Percentiles rank a stretch among this genome's conserved stretches.
Conservation (phyloP, 1,139 yeast genomes). For the Kodamaea plutei region DNA sequence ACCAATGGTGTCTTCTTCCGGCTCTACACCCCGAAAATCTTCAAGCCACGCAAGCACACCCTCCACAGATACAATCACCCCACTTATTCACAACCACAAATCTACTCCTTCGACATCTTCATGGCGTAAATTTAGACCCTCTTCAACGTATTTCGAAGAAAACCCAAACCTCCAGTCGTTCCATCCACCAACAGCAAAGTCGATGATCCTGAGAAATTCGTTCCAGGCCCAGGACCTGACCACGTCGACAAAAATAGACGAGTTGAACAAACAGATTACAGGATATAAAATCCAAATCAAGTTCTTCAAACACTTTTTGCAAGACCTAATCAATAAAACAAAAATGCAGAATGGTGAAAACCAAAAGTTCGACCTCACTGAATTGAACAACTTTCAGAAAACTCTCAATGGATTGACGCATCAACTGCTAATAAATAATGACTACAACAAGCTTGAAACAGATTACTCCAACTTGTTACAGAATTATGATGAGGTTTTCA, state of each 20-base stretch:
- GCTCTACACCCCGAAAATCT: not conserved
- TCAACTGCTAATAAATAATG: conserved; percentile 5
- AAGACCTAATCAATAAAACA: conserved; percentile 30
- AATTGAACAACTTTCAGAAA: conserved; percentile 22
- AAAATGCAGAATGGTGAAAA: conserved; percentile 10
- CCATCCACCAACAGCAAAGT: conserved; percentile 5
- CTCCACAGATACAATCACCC: conserved; percentile 2
- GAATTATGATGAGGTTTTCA: conserved; percentile 35
- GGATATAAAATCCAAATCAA: conserved; percentile 42
- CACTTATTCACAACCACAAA: conserved; percentile 4
- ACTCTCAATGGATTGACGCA: conserved; percentile 18
- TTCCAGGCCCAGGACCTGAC: conserved; percentile 15
- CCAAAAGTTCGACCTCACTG: conserved; percentile 17
- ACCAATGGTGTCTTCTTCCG: not conserved
- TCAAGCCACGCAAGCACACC: conserved; percentile 4
- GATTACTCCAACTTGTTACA: conserved; percentile 20
- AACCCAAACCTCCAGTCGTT: conserved; percentile 8
- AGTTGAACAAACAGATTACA: conserved; percentile 37
- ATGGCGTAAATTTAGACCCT: conserved; percentile 33
- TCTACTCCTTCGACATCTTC: conserved; percentile 14
- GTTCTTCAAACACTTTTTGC: conserved; percentile 40
- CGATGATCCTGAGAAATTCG: conserved; percentile 6
- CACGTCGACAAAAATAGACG: conserved; percentile 22
- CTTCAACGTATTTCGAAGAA: conserved; percentile 13
- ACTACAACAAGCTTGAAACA: conserved; percentile 7